A percentile compares a stretch with the other conserved stretches of the same genome.
phyloP scores from a whole-genome alignment of 257 asterid genomes.

The Solanum virginianum region DNA sequence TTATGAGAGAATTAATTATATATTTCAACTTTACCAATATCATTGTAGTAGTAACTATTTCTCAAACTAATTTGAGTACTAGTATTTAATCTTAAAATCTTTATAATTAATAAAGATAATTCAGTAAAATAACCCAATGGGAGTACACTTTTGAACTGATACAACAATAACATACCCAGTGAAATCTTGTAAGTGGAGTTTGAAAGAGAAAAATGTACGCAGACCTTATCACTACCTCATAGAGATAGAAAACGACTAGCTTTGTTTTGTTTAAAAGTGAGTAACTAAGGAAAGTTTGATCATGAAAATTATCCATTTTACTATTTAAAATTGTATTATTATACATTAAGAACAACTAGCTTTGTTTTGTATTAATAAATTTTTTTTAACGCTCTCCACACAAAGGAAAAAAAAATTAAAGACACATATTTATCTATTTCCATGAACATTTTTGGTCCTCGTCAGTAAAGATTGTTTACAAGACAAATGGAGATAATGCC shows the following conservation, averaged over 20 bases:
- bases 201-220: too few relatives aligned
- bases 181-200: too few relatives aligned
- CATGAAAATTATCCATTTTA: too few relatives aligned
- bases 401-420: neutral
- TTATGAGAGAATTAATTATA: neutral
- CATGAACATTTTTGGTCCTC: neutral
- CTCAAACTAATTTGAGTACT: neutral
- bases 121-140: too few relatives aligned
- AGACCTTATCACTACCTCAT: too few relatives aligned
- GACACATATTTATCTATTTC: neutral
- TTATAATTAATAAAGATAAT: too few relatives aligned
- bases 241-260: too few relatives aligned
- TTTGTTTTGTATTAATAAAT: neutral
- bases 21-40: neutral
- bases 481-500: neutral
- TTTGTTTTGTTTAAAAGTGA: neutral
- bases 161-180: too few relatives aligned
- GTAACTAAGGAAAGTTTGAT: neutral
- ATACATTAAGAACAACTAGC: neutral
- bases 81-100: neutral
- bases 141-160: too few relatives aligned
- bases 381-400: neutral
- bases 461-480: neutral
- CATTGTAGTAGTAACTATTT: neutral
- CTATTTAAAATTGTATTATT: neutral